These are phyloP conservation scores for Fusarium longipes DNA, from an alignment of 2,329 filamentous ascomycete species.

Conservation along the genomic window DNA sequence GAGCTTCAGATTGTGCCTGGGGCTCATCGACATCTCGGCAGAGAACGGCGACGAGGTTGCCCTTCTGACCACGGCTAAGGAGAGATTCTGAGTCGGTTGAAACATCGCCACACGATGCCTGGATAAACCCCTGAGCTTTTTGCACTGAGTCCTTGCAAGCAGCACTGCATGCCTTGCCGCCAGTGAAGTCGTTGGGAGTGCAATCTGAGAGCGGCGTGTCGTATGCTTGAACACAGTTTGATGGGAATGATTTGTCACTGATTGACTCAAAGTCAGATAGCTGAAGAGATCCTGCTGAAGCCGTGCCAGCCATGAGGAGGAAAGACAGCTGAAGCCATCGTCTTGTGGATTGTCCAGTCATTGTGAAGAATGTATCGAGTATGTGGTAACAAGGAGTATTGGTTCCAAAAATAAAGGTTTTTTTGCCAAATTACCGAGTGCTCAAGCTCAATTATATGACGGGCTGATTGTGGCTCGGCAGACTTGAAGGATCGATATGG, in stretches of 20 bases:
- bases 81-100: conserved; percentile 48
- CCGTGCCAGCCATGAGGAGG: conserved; percentile 41
- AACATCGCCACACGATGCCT: conserved; percentile 44
- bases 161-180: conserved; percentile 52
- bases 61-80: conserved; percentile 52
- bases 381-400: background rate
- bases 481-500: conserved; percentile 27
- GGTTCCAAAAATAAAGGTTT: background rate
- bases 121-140: conserved; percentile 46
- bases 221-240: conserved; percentile 57
- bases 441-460: conserved; percentile 31
- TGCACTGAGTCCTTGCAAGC: conserved; percentile 50
- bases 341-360: conserved; percentile 31
- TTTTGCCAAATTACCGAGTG: background rate
- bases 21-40: conserved; percentile 45
- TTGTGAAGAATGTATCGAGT: conserved; percentile 12
- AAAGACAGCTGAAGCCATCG: conserved; percentile 43
- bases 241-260: conserved; percentile 50
- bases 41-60: conserved; percentile 52
- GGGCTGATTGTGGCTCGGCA: conserved; percentile 10
- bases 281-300: conserved; percentile 43
- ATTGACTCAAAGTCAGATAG: conserved; percentile 58
- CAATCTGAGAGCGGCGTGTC: conserved; percentile 56
- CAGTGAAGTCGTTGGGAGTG: conserved; percentile 51
- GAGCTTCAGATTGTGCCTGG: conserved; percentile 16